phyloP scores from a whole-genome alignment of 176 grass and related monocot species.

The Puccinellia tenuiflora region DNA sequence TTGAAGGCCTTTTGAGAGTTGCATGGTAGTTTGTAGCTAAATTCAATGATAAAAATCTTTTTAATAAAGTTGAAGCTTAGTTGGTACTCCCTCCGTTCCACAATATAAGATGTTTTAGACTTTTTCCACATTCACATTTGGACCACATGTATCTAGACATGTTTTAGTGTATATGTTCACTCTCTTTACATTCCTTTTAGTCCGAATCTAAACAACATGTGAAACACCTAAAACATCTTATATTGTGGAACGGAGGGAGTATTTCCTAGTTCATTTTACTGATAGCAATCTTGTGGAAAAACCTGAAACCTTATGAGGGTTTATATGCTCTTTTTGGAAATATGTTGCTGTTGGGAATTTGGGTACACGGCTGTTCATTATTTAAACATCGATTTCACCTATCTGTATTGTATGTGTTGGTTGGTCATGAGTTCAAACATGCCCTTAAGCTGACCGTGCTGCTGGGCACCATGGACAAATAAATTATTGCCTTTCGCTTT shows the following conservation, averaged over 20 bases:
- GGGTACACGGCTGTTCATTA: background rate
- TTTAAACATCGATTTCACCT: background rate
- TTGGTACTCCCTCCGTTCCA: no score
- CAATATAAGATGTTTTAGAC: no score
- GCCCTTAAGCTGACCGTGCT: background rate
- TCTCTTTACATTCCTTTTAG: no score
- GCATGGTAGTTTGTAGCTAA: background rate
- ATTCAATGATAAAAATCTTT: background rate
- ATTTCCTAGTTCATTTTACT: background rate
- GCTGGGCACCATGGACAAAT: background rate
- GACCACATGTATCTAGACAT: no score
- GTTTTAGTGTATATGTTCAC: no score
- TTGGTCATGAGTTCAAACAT: background rate
- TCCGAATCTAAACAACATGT: no score
- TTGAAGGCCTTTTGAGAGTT: background rate
- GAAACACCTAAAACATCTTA: no score
- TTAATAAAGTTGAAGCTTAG: background rate
- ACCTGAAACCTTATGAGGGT: background rate
- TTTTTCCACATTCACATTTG: no score
- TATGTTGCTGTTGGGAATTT: background rate
- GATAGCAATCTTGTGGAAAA: background rate
- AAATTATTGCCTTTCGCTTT: no score
- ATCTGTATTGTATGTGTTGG: background rate
- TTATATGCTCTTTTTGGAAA: background rate
- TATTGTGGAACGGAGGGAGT: no score